Base-by-base conservation (phyloP, 345 rosid genomes). In the Bretschneidera sinensis region DNA sequence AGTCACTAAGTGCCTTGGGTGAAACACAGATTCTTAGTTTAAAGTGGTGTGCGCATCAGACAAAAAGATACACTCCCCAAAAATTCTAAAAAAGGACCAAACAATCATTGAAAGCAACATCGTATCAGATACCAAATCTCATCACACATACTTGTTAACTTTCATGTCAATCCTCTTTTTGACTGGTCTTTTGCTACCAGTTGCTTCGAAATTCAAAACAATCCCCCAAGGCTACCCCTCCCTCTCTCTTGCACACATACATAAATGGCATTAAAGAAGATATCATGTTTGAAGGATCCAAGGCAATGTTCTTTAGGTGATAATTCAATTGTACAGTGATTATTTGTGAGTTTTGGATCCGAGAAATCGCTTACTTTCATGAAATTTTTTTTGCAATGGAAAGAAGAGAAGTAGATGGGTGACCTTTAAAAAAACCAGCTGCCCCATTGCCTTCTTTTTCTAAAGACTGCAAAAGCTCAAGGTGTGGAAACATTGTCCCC, bases 291-390 rank as follows among this genome's bases (percentile, higher is more conserved):
- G 79, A 68, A 63, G 81, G 77, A 76, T 80, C 79, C 75, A 55
- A 79, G 71, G 68, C 61, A 56, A 53, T 28, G 50, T 20, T 54
- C 28, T 57, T 68, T 39, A 28, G 56, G 59, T 49, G 61, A 61
- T 50, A 48, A 21, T 66, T 60, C 69, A 79, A 81, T 79, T 63
- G 81, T 79, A 62, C 53, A 66, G 64, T 71, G 63, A 78, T 79
- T 74, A 77, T 79, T 76, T 31, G 10, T 74, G 65, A 62, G 79
- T 62, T 64, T 60, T 71, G 69, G 86, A 84, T 84, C 85, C 76
- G 68, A 79, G 81, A 74, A 77, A 65, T 81, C 78, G 76, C 85
- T 85, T 85, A 78, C 87, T 85, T 78, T 78, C 71, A 82, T 79
- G 80, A 63, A 60, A 48, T 20, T 63, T 39, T n/a, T n/a, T n/a